Percentiles rank a stretch among this genome's conserved stretches.
These are phyloP conservation scores for Paramecium biaurelia DNA, from an alignment of 73 alveolate species.

Conservation along the genomic window DNA sequence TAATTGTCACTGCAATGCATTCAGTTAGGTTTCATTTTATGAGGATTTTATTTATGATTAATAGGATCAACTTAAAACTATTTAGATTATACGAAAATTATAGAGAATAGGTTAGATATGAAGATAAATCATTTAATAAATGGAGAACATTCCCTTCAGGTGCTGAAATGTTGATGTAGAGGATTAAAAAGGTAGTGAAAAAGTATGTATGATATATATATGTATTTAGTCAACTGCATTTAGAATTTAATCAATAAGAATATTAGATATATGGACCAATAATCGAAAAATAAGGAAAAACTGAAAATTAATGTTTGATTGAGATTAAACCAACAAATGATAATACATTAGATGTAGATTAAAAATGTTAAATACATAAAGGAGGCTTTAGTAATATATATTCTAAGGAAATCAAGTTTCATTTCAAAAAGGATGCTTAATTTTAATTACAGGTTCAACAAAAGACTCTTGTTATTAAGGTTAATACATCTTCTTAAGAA, in stretches of 20 bases:
- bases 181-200: not conserved
- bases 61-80: not conserved
- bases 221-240: not conserved
- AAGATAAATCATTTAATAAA: not conserved
- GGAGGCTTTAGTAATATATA: not conserved
- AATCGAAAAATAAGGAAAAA: not conserved
- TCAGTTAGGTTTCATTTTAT: not conserved
- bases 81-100: not conserved
- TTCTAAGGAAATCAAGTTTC: not conserved
- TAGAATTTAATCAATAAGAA: not conserved
- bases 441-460: not conserved
- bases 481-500: not conserved
- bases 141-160: not conserved
- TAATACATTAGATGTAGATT: not conserved
- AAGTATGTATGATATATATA: not conserved
- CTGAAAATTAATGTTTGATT: not conserved
- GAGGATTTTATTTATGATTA: not conserved
- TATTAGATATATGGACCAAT: not conserved
- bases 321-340: not conserved
- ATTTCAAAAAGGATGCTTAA: not conserved
- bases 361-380: not conserved
- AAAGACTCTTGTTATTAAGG: not conserved
- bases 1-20: not conserved
- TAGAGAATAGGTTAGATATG: not conserved
- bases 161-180: not conserved